Conservation (phyloP, 2,329 filamentous ascomycete species). For the Aschersonia sp. region DNA sequence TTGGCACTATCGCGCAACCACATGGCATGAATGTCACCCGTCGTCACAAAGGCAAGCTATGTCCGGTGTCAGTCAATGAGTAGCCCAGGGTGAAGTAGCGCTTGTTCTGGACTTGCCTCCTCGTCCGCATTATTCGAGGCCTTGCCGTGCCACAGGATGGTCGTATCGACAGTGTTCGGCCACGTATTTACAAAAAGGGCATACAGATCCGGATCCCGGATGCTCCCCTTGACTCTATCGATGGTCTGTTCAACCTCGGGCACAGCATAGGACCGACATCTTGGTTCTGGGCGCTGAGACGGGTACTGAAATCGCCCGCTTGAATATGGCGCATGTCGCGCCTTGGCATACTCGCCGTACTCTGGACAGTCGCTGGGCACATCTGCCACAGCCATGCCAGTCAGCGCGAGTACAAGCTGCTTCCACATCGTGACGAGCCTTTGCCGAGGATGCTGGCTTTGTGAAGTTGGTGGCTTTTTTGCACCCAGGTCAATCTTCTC, state of each 20-base stretch:
- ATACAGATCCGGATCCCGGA: slow-evolving; percentile 64
- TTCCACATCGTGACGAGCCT: neutral
- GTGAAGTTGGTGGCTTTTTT: too few species aligned
- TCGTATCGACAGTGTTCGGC: slow-evolving; percentile 63
- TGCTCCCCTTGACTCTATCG: slow-evolving; percentile 45
- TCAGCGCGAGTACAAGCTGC: slow-evolving; percentile 16
- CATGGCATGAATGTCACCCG: slow-evolving; percentile 81
- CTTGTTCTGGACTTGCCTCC: slow-evolving; percentile 24
- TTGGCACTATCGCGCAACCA: slow-evolving; percentile 85
- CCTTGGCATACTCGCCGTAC: slow-evolving; percentile 19
- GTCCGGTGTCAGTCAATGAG: neutral
- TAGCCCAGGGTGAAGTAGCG: too few species aligned
- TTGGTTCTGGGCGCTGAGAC: slow-evolving; percentile 60
- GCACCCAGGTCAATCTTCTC: too few species aligned
- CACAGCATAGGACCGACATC: slow-evolving; percentile 72
- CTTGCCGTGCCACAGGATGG: slow-evolving; percentile 52
- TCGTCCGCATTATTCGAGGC: slow-evolving; percentile 42
- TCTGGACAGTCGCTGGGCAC: slow-evolving; percentile 17
- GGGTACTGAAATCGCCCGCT: slow-evolving; percentile 62
- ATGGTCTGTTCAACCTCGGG: slow-evolving; percentile 66
- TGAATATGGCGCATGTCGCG: slow-evolving; percentile 54
- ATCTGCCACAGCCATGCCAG: slow-evolving; percentile 10
- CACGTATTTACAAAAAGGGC: slow-evolving; percentile 59
- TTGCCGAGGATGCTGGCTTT: neutral
- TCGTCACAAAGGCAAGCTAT: slow-evolving; percentile 67